These are phyloP conservation scores for Opeltia flavorubescens DNA, from an alignment of 495 filamentous ascomycete species.

Conservation along the genomic window DNA sequence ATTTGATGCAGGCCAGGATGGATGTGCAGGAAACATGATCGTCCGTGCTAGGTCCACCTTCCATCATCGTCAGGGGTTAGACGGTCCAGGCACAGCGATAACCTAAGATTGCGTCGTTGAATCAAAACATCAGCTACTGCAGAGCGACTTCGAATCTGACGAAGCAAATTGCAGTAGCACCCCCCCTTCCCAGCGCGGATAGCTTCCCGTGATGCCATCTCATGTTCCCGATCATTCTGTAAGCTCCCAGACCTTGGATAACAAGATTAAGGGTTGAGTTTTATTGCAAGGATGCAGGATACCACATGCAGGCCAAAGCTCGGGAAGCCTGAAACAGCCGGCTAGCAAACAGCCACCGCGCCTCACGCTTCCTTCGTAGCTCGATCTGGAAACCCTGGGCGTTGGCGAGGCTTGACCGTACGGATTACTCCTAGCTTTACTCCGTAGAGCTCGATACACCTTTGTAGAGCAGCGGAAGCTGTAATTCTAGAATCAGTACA, in stretches of 20 bases:
- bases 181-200: background rate
- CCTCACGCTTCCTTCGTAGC: background rate
- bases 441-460: background rate
- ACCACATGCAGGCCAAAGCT: background rate
- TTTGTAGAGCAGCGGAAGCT: too few relatives aligned
- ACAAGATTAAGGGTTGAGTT: background rate
- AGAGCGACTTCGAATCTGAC: background rate
- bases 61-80: too few relatives aligned
- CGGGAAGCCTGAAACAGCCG: background rate
- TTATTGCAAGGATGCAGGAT: background rate
- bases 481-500: background rate
- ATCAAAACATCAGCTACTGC: background rate
- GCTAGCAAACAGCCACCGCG: background rate
- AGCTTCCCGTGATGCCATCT: too few relatives aligned
- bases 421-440: background rate
- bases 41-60: background rate
- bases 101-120: background rate
- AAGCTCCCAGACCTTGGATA: background rate
- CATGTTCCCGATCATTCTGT: background rate
- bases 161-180: background rate
- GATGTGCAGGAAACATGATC: background rate
- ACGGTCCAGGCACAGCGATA: slow-evolving; percentile 1
- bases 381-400: background rate
- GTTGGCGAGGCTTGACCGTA: background rate
- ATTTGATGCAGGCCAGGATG: background rate